Evolutionary conservation across 495 filamentous ascomycete genomes (phyloP).

Genomic region (Xylaria flabelliformis): DNA sequence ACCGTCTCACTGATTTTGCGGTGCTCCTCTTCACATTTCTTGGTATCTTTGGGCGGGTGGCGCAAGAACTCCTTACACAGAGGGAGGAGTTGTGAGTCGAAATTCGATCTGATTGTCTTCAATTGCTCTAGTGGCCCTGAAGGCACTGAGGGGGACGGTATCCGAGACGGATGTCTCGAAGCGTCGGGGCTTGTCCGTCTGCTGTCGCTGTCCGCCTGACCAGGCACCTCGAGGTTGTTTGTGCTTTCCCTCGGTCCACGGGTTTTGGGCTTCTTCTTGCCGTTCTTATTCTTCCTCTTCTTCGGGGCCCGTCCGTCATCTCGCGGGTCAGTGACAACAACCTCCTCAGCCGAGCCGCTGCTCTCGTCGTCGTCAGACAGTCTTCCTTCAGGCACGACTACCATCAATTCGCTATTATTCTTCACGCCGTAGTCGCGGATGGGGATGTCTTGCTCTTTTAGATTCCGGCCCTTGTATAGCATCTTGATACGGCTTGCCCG

Average conservation of each 20-base stretch:
- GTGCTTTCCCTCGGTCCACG: slow-evolving; percentile 46
- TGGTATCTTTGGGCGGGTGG: slow-evolving; percentile 70
- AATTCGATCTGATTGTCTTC: slow-evolving; percentile 68
- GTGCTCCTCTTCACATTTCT: slow-evolving; percentile 77
- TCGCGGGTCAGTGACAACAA: slow-evolving; percentile 43
- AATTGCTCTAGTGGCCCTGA: slow-evolving; percentile 71
- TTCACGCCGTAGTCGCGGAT: slow-evolving; percentile 79
- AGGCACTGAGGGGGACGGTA: slow-evolving; percentile 43
- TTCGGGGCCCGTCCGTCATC: slow-evolving; percentile 43
- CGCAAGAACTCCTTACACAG: slow-evolving; percentile 68
- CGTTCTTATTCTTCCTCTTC: slow-evolving; percentile 45
- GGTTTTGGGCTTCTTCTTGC: slow-evolving; percentile 41
- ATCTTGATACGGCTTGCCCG: slow-evolving; percentile 65
- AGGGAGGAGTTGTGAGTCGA: slow-evolving; percentile 71
- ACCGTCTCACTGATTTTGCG: slow-evolving; percentile 83
- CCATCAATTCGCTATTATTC: slow-evolving; percentile 74
- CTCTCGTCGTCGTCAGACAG: slow-evolving; percentile 59
- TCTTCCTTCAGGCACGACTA: slow-evolving; percentile 58
- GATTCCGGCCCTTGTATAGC: slow-evolving; percentile 80
- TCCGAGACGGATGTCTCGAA: slow-evolving; percentile 38
- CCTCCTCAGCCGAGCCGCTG: slow-evolving; percentile 57
- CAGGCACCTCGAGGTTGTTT: slow-evolving; percentile 42
- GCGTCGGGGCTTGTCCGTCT: slow-evolving; percentile 33
- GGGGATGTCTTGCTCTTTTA: slow-evolving; percentile 69
- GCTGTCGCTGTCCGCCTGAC: slow-evolving; percentile 29